Evolutionary conservation across 768 basidiomycete genomes (phyloP), one percentile per base, ranked within the genome.

Genomic region (Mycena venus): DNA sequence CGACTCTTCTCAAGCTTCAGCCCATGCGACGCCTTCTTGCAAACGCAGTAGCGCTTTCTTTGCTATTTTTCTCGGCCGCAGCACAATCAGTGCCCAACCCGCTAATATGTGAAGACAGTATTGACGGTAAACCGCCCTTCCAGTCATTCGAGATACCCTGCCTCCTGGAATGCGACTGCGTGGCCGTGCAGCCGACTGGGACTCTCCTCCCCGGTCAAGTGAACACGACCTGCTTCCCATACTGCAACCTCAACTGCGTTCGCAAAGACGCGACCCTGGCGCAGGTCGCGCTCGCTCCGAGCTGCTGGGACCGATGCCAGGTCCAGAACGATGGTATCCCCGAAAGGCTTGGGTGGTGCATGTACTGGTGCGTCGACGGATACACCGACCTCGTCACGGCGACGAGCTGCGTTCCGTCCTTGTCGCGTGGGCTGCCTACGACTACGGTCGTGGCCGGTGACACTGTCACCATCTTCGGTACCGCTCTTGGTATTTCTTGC

Each of bases 321-420:
- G 58, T 25, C 31, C 58, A 60, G 58, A 58, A 58, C 34, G 3
- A 60, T 3, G 34, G 10, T 2, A 23, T 38, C 58, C 58, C 36
- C 12, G 58, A 60, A 23, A 23, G n/a, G 6, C 4, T 38, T n/a
- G 58, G 58, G 36, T 60, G 58, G 58, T 60, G 58, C 21, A 60
- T 60, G 58, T 60, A 38, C 58, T 60, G 58, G 34, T 60, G 58
- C 17, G 58, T 60, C 36, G 58, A 60, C 12, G 58, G 58, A 36
- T 60, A 60, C 23, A 60, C 36, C n/a, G 34, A 38, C 58, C 58
- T 60, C 58, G 58, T 60, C 58, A 60, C 58, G 11, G 10, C 58
- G 7, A 60, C 58, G 32, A 58, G 11, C 19, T 58, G 56, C n/a
- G n/a, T 58, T 2, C 56, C 56, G 3, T 38, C 58, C 0, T n/a